phyloP scores from a whole-genome alignment of 805 yeast genomes.

The Lipomyces chichibuensis region DNA sequence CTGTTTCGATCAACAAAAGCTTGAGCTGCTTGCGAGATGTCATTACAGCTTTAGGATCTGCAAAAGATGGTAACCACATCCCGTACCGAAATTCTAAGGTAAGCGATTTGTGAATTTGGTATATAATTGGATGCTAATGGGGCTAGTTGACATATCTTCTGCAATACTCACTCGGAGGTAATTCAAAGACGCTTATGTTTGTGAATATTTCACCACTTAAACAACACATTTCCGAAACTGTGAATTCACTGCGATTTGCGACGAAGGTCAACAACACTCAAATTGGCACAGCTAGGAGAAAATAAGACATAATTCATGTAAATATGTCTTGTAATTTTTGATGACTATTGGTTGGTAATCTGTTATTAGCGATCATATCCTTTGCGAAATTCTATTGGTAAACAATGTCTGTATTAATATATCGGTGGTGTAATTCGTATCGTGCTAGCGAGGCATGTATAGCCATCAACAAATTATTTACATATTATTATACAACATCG shows the following conservation, averaged over 20 bases:
- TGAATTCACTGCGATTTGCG: conserved; percentile 87
- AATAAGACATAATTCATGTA: background rate
- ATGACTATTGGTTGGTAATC: background rate
- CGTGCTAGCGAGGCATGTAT: background rate
- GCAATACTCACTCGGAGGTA: conserved; percentile 81
- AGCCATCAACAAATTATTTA: background rate
- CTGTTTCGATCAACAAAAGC: conserved; percentile 86
- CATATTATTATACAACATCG: background rate
- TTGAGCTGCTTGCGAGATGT: conserved; percentile 90
- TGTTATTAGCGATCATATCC: background rate
- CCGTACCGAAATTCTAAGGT: conserved; percentile 69
- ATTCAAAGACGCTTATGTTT: conserved; percentile 89
- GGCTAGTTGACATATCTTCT: conserved; percentile 68
- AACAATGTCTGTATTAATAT: background rate
- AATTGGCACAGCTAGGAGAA: conserved; percentile 36
- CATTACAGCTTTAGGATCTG: conserved; percentile 63
- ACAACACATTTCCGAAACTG: conserved; percentile 69
- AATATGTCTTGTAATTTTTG: background rate
- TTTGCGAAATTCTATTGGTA: background rate
- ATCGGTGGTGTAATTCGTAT: background rate
- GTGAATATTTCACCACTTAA: conserved; percentile 77
- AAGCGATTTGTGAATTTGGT: background rate
- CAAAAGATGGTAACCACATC: conserved; percentile 51
- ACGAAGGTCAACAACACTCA: conserved; percentile 51
- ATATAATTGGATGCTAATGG: too few relatives aligned